Conservation (phyloP, 768 basidiomycete species). For the Wakefieldia striispora region DNA sequence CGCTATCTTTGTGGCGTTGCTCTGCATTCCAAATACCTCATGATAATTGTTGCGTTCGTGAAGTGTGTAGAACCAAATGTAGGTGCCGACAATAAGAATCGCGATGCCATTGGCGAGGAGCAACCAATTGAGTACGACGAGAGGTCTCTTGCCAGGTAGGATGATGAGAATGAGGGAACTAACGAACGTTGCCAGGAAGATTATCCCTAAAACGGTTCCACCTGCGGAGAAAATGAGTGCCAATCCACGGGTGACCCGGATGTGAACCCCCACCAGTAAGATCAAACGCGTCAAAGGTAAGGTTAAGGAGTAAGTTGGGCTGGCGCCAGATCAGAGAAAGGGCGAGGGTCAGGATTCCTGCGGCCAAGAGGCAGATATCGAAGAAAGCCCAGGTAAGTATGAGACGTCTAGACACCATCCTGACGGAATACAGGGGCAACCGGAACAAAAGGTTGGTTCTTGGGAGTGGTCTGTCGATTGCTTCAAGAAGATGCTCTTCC, state of each 20-base stretch:
- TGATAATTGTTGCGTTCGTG: constrained; percentile 69
- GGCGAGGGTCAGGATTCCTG: constrained; percentile 61
- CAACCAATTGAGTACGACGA: constrained; percentile 74
- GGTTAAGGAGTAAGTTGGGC: constrained; percentile 68
- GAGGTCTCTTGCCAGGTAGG: constrained; percentile 64
- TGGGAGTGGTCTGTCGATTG: constrained; percentile 14
- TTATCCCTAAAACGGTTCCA: constrained; percentile 66
- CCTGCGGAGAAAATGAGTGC: constrained; percentile 39
- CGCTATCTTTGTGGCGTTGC: constrained; percentile 44
- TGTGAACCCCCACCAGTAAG: constrained; percentile 52
- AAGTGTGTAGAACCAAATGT: constrained; percentile 82
- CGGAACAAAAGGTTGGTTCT: constrained; percentile 7
- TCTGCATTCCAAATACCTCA: constrained; percentile 48
- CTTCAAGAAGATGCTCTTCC: constrained; percentile 40
- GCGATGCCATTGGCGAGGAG: constrained; percentile 63
- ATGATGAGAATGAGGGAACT: constrained; percentile 71
- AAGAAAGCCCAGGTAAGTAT: constrained; percentile 72
- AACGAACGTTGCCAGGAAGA: constrained; percentile 63
- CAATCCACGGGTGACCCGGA: not conserved
- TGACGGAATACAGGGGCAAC: not conserved
- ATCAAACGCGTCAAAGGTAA: constrained; percentile 58
- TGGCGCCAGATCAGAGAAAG: constrained; percentile 72
- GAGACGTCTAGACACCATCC: constrained; percentile 72
- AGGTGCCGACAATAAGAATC: constrained; percentile 63
- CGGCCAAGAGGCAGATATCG: constrained; percentile 66